A percentile compares a stretch with the other conserved stretches of the same genome.
Conservation (phyloP, 2,329 filamentous ascomycete genomes). For the Arthrobotrys sphaeroides region DNA sequence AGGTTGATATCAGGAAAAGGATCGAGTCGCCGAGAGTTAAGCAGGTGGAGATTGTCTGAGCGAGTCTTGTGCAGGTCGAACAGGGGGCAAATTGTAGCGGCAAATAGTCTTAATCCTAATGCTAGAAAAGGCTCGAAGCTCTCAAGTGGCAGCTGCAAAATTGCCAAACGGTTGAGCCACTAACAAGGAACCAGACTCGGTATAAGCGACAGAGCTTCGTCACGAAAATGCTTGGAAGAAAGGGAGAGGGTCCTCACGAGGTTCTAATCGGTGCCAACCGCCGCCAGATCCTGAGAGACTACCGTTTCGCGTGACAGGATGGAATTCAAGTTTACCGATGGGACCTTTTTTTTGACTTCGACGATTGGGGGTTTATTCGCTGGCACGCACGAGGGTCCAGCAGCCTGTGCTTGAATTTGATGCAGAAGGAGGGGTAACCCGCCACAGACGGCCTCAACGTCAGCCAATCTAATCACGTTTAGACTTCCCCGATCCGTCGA, state of each 20-base stretch:
- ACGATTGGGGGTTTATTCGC: conserved; percentile 42
- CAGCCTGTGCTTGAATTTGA: conserved; percentile 49
- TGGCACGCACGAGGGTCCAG: conserved; percentile 28
- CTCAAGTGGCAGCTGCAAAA: conserved; percentile 5
- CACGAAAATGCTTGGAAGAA: neutral
- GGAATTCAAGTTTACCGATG: conserved; percentile 44
- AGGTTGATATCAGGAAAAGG: neutral
- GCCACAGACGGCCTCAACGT: conserved; percentile 38
- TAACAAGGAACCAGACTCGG: conserved; percentile 6
- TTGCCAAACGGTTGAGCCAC: conserved; percentile 14
- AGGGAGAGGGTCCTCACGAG: conserved; percentile 10
- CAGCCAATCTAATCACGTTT: conserved; percentile 32
- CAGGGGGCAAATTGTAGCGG: conserved; percentile 40
- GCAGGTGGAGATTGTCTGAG: conserved; percentile 30
- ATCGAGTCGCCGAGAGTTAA: neutral
- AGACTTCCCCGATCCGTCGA: conserved; percentile 27
- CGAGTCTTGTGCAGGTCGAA: conserved; percentile 33
- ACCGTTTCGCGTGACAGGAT: conserved; percentile 26
- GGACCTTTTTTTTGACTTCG: conserved; percentile 23
- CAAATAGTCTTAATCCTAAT: conserved; percentile 47
- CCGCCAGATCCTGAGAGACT: conserved; percentile 8
- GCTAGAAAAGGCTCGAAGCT: conserved; percentile 17
- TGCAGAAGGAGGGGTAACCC: conserved; percentile 54
- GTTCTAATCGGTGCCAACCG: conserved; percentile 11
- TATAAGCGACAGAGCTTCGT: conserved; percentile 23